Base-by-base conservation (phyloP, 306 rosid genomes). In the Ormosia semicastrata region DNA sequence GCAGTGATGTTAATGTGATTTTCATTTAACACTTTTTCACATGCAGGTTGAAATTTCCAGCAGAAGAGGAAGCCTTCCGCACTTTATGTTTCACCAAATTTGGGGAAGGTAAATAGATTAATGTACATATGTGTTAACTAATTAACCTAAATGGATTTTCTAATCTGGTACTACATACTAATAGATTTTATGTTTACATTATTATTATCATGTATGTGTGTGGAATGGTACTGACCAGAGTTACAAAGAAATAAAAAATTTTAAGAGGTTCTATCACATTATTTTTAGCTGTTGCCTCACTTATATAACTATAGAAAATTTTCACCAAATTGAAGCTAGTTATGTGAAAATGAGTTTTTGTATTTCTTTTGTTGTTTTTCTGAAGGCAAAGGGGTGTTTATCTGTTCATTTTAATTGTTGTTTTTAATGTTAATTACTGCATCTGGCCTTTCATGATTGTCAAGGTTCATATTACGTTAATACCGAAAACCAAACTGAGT, bases 41-140 rank as follows among this genome's bases (percentile, higher is more conserved):
- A n/a, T 77, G 77, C 88, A 95, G 99, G 94, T 93, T 84, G 91
- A 90, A 86, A 64, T 93, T 88, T 84, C 88, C 47, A 57, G 64
- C 9, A 94, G 91, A 82, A 79, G 89, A 78, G 99, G 78, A 95
- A 82, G 87, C 90, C 92, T 10, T 82, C 91, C 62, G 81, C 72
- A 64, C 44, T 88, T 53, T 80, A 91, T 76, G 91, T 89, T 86
- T n/a, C n/a, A n/a, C n/a, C n/a, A n/a, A n/a, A n/a, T 81, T 78
- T 95, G 82, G 93, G 78, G 79, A 92, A 91, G 92, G 99, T 93
- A 85, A 79, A 68, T 41, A 33, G 85, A 81, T 60, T 10, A 64
- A 73, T 56, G 41, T 81, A n/a, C 18, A 24, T 24, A 60, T 36
- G 49, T 75, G 56, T 53, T 80, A 85, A 32, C 34, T 52, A 41